Percentiles rank a stretch among this genome's conserved stretches.
These are phyloP conservation scores for Nigrospora osmanthi DNA, from an alignment of 2,329 filamentous ascomycete species.

Conservation along the genomic window DNA sequence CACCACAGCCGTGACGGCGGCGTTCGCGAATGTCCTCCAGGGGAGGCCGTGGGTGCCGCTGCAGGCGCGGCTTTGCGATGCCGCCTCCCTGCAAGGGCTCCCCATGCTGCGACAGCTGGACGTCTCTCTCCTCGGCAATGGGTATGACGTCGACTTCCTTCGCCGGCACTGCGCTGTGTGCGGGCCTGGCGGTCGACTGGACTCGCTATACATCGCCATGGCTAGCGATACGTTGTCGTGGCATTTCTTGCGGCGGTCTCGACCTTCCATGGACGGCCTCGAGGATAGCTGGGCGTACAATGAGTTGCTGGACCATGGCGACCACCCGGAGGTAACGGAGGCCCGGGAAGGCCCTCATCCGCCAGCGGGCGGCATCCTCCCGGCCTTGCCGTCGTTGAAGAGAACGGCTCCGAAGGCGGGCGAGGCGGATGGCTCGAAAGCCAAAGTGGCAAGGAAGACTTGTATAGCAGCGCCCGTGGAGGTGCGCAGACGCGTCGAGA, in stretches of 20 bases:
- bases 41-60: slow-evolving; percentile 48
- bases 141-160: slow-evolving; percentile 44
- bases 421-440: slow-evolving; percentile 22
- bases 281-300: slow-evolving; percentile 49
- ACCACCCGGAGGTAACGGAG: slow-evolving; percentile 26
- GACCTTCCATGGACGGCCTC: slow-evolving; percentile 41
- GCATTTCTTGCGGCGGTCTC: slow-evolving; percentile 40
- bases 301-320: slow-evolving; percentile 35
- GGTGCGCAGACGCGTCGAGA: slow-evolving; percentile 28
- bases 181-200: slow-evolving; percentile 44
- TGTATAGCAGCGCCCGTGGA: slow-evolving; percentile 31
- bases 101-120: slow-evolving; percentile 52
- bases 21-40: slow-evolving; percentile 41
- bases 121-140: slow-evolving; percentile 26
- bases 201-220: slow-evolving; percentile 54
- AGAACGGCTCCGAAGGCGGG: slow-evolving; percentile 42
- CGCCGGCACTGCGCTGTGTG: slow-evolving; percentile 46
- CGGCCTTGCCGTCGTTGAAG: slow-evolving; percentile 34
- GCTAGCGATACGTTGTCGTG: slow-evolving; percentile 45
- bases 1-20: slow-evolving; percentile 34
- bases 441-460: slow-evolving; percentile 29
- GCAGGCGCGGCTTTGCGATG: slow-evolving; percentile 51
- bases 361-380: slow-evolving; percentile 39
- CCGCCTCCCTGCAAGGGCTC: slow-evolving; percentile 42
- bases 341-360: slow-evolving; percentile 27